Evolutionary conservation across 495 filamentous ascomycete genomes (phyloP), one percentile per base, ranked within the genome.

Genomic region (Chlorociboria aeruginascens): DNA sequence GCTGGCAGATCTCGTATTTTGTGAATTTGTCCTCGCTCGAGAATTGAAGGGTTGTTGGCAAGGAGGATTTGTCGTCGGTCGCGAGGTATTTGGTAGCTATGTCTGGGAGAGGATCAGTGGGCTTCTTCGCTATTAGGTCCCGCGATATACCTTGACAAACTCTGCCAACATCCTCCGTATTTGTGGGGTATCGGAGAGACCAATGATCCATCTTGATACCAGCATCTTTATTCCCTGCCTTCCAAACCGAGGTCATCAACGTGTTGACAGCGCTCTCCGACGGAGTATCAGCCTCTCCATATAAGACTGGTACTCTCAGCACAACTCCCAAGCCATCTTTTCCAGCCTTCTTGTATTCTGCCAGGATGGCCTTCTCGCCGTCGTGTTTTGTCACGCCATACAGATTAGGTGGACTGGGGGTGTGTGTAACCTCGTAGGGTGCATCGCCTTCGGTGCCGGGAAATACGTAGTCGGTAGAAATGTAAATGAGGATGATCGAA

Each of bases 381-480:
- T 86, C 87, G 2, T 83, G 72, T 70, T 96, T 96, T 16, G 88
- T 83, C 64, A 88, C 72, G 9, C 89, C 89, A 61, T 96, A 96
- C 40, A 89, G 60, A 57, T 95, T 96, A 1, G 88, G 78, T 3
- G 89, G 87, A 3, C 72, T 67, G 0, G 84, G 74, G 16, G 67
- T 54, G 3, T 80, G 70, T 50, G 80, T 72, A 3, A 73, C 67
- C 55, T 82, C 77, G 61, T 95, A 95, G 3, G 89, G 89, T 10
- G 89, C 89, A 25, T 90, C 82, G n/a, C 87, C 85, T 30, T 79
- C 81, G 14, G 55, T 70, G 12, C 89, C 89, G 1, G 87, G 67
- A 60, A 96, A 96, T 37, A 96, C 87, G 62, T 96, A 96, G 68
- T 96, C 89, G 35, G 89, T 95, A 0, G 86, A 92, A 60, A 96